Base-by-base conservation (phyloP, 345 rosid genomes). In the Hibiscus mutabilis region DNA sequence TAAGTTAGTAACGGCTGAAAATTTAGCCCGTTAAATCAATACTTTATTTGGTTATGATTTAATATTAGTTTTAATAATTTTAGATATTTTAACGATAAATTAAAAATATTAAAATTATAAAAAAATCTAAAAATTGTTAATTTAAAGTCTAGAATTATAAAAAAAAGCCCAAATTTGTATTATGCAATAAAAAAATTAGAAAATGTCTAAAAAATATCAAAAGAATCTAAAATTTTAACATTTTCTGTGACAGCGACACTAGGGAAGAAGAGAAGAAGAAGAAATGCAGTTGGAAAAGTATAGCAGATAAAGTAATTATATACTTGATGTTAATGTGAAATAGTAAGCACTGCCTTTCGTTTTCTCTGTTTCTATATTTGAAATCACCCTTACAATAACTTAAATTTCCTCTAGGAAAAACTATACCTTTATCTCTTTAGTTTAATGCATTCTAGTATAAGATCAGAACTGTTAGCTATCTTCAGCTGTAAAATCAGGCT, bases 401-500 rank as follows among this genome's bases (percentile, higher is more conserved):
- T 8, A 27, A 25, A 18, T 46, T 47, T 24, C 42, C 37, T 4
- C 13, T 0, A n/a, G 49, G 24, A 68, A 14, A 27, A 51, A 9
- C 37, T n/a, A 29, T n/a, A 3, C 11, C 3, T n/a, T 6, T 2
- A 46, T 67, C 13, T 47, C 10, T 37, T 33, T 35, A 4, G 57
- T 42, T 7, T 29, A 1, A 69, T 11, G 9, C 14, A 19, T 19
- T 21, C 18, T n/a, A 13, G 19, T 42, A 29, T 49, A 15, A 61
- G 29, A 31, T 16, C 3, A 27, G 24, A 44, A 46, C 63, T 6
- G 35, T 59, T 71, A 21, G 60, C 27, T 63, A 37, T 66, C 22
- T 12, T 69, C 60, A 5, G 79, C 72, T 21, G 81, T 77, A 61
- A 92, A 92, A 71, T 86, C 86, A 6, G 97, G 96, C 64, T 90